These are phyloP conservation scores for Ogataea pini DNA, from an alignment of 805 yeast species.

Conservation along the genomic window DNA sequence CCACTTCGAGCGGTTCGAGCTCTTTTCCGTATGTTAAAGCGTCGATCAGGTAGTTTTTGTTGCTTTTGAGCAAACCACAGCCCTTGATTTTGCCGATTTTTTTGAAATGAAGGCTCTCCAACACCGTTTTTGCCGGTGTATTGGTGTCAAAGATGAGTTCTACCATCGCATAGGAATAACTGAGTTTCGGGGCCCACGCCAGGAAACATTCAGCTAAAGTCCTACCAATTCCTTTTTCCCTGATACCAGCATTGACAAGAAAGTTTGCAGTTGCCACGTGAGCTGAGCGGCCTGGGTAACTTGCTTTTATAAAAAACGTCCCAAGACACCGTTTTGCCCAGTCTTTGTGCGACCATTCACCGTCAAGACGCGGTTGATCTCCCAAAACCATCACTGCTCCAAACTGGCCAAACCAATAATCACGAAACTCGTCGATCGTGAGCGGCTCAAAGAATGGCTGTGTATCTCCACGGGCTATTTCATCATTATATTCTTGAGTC, in stretches of 20 bases:
- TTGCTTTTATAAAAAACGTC: constrained; percentile 79
- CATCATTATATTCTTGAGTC: constrained; percentile 92
- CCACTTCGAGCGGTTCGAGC: constrained; percentile 47
- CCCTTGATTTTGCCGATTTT: constrained; percentile 77
- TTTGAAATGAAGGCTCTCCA: constrained; percentile 75
- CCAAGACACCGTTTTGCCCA: constrained; percentile 96
- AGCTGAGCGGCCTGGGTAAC: constrained; percentile 89
- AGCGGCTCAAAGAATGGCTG: constrained; percentile 83
- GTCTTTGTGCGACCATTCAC: constrained; percentile 47
- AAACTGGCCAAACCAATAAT: constrained; percentile 85
- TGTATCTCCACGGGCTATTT: constrained; percentile 84
- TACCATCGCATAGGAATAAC: constrained; percentile 81
- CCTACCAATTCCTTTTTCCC: constrained; percentile 90
- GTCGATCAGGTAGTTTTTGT: constrained; percentile 75
- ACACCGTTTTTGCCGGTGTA: constrained; percentile 73
- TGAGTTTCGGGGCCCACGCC: constrained; percentile 89
- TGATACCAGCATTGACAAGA: constrained; percentile 86
- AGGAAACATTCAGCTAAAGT: constrained; percentile 80
- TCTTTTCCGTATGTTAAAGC: constrained; percentile 84
- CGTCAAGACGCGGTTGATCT: constrained; percentile 51
- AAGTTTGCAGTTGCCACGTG: constrained; percentile 92
- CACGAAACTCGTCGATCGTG: constrained; percentile 72
- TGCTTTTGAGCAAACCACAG: constrained; percentile 88
- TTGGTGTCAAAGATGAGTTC: constrained; percentile 89
- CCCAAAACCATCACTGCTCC: constrained; percentile 83